Conservation (phyloP, 176 grass and related monocot genomes). For the Musa schizocarpa region DNA sequence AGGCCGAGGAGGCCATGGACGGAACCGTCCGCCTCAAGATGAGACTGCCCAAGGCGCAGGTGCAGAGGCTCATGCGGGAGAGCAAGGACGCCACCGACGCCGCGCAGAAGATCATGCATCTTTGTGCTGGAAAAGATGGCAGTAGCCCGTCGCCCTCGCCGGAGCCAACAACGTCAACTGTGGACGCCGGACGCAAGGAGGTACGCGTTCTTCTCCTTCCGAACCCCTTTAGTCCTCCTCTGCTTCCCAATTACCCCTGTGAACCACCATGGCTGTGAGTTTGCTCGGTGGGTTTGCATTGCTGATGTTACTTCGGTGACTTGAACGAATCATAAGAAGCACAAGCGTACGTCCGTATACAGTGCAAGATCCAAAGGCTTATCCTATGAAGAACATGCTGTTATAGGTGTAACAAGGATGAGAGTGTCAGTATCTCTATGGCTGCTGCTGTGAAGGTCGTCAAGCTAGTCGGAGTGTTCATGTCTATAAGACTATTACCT, state of each 20-base stretch:
- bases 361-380: too few species aligned
- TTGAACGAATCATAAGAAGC: too few species aligned
- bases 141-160: background rate
- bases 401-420: too few species aligned
- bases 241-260: background rate
- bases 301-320: too few species aligned
- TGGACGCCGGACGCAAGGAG: background rate
- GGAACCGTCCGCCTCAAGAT: slow-evolving; percentile 67
- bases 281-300: background rate
- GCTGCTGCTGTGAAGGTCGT: too few species aligned
- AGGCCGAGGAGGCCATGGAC: slow-evolving; percentile 41
- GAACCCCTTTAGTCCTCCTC: background rate
- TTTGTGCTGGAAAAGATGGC: slow-evolving; percentile 59
- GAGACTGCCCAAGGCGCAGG: slow-evolving; percentile 72
- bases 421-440: too few species aligned
- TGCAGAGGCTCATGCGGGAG: slow-evolving; percentile 83
- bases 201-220: background rate
- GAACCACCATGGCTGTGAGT: background rate
- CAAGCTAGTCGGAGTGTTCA: too few species aligned
- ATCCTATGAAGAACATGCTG: too few species aligned
- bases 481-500: too few species aligned
- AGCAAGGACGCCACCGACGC: slow-evolving; percentile 69
- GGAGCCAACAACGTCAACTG: slow-evolving; percentile 10
- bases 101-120: slow-evolving; percentile 81
- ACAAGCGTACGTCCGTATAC: too few species aligned